Conservation (phyloP, 768 basidiomycete genomes). For the Podaxis sp. region DNA sequence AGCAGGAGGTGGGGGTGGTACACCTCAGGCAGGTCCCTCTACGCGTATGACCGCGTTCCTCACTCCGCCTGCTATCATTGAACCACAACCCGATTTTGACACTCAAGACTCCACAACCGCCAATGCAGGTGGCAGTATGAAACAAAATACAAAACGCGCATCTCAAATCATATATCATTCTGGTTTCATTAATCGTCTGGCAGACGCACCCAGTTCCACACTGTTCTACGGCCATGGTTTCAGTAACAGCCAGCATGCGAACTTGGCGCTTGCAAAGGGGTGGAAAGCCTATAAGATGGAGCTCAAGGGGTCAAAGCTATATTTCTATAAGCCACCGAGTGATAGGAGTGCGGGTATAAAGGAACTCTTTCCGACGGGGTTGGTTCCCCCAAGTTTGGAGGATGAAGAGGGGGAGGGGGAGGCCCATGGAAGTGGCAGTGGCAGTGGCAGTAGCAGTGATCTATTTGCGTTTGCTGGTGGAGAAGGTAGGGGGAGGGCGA, state of each 20-base stretch:
- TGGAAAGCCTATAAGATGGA: conserved; percentile 90
- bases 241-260: conserved; percentile 23
- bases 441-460: conserved; percentile 16
- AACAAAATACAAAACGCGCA: conserved; percentile 44
- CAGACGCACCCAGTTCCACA: conserved; percentile 38
- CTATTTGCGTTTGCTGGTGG: conserved; percentile 17
- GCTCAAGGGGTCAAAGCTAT: conserved; percentile 78
- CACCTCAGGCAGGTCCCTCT: background rate
- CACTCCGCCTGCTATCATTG: conserved; percentile 45
- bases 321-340: conserved; percentile 80
- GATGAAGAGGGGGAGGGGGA: conserved; percentile 34
- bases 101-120: background rate
- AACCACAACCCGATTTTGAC: conserved; percentile 23
- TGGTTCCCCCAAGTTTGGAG: conserved; percentile 52
- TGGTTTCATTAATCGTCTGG: conserved; percentile 74
- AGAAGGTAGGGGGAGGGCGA: conserved; percentile 30
- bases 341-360: conserved; percentile 63
- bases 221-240: conserved; percentile 18
- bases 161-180: conserved; percentile 77
- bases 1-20: background rate
- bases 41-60: conserved; percentile 31
- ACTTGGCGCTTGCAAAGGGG: conserved; percentile 46
- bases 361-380: conserved; percentile 66
- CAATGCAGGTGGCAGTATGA: background rate
- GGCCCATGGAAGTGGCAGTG: conserved; percentile 13